These are phyloP conservation scores for Daldinia loculata DNA, from an alignment of 495 filamentous ascomycete genomes.

Conservation along the genomic window DNA sequence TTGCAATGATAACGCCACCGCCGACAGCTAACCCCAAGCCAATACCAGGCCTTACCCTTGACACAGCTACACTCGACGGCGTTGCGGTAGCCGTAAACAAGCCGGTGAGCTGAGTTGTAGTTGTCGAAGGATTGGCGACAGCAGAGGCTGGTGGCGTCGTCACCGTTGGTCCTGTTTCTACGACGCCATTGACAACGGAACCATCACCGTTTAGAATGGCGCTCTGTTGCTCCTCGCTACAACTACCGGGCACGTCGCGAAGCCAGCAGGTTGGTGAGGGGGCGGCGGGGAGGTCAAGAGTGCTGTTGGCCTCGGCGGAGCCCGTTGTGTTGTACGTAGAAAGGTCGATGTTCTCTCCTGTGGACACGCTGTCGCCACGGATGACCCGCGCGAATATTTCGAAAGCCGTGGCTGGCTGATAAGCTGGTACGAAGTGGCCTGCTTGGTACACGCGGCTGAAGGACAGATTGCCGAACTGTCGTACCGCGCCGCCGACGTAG, in stretches of 20 bases:
- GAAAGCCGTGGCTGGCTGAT: slow-evolving; percentile 68
- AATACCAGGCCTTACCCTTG: background rate
- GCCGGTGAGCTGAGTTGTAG: slow-evolving; percentile 38
- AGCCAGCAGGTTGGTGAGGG: slow-evolving; percentile 66
- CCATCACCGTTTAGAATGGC: slow-evolving; percentile 56
- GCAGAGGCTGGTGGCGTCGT: slow-evolving; percentile 34
- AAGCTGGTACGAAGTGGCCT: slow-evolving; percentile 70
- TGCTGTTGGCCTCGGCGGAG: slow-evolving; percentile 56
- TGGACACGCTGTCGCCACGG: slow-evolving; percentile 66
- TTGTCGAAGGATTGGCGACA: slow-evolving; percentile 40
- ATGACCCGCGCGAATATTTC: slow-evolving; percentile 73
- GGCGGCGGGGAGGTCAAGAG: slow-evolving; percentile 52
- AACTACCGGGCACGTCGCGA: slow-evolving; percentile 59
- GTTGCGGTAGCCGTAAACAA: slow-evolving; percentile 43
- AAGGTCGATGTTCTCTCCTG: slow-evolving; percentile 61
- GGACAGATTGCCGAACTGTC: slow-evolving; percentile 68
- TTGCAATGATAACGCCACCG: slow-evolving; percentile 4
- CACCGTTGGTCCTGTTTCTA: slow-evolving; percentile 56
- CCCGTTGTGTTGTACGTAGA: slow-evolving; percentile 63
- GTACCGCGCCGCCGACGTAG: slow-evolving; percentile 67
- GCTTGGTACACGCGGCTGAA: slow-evolving; percentile 69
- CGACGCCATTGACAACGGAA: slow-evolving; percentile 59
- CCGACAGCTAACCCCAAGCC: slow-evolving; percentile 5
- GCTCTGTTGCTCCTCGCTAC: slow-evolving; percentile 56
- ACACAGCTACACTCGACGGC: slow-evolving; percentile 30